phyloP scores from a whole-genome alignment of 257 asterid genomes.

The Penstemon eatonii region DNA sequence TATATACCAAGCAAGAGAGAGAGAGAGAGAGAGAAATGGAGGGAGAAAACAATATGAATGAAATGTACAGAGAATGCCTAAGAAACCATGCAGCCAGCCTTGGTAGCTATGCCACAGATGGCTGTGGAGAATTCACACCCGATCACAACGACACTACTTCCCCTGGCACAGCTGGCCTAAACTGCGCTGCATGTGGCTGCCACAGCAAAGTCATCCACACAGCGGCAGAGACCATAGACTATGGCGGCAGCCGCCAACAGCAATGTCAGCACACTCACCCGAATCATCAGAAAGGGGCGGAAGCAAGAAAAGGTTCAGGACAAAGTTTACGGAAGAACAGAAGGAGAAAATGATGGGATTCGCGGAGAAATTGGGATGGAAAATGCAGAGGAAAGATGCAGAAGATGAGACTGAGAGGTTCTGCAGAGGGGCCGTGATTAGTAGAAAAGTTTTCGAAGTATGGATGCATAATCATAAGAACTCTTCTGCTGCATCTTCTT shows the following conservation, averaged over 20 bases:
- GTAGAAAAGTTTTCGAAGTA: conserved; percentile 71
- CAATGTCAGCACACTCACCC: conserved; percentile 23
- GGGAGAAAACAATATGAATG: conserved; percentile 36
- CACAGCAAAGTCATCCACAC: conserved; percentile 47
- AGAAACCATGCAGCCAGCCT: conserved; percentile 81
- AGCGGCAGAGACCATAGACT: conserved; percentile 22
- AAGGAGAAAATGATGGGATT: conserved; percentile 68
- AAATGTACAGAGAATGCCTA: conserved; percentile 54
- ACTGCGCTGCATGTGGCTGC: conserved; percentile 81
- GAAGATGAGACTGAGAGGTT: conserved; percentile 71
- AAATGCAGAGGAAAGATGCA: conserved; percentile 50
- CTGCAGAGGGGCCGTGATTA: conserved; percentile 61
- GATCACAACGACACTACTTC: conserved; percentile 27
- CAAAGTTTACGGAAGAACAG: conserved; percentile 69
- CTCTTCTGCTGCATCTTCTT: conserved; percentile 46
- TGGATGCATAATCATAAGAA: conserved; percentile 86
- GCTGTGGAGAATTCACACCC: conserved; percentile 66
- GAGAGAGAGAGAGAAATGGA: conserved; percentile 39
- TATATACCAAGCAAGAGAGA: conserved; percentile 20
- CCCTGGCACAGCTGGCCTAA: conserved; percentile 23
- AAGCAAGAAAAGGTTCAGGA: conserved; percentile 61
- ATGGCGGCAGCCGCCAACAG: conserved; percentile 10
- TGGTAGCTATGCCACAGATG: conserved; percentile 81
- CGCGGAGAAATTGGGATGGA: conserved; percentile 76
- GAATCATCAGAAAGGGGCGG: conserved; percentile 32